Evolutionary conservation across 2,329 filamentous ascomycete genomes (phyloP).

Genomic region (Westerdykella ornata): DNA sequence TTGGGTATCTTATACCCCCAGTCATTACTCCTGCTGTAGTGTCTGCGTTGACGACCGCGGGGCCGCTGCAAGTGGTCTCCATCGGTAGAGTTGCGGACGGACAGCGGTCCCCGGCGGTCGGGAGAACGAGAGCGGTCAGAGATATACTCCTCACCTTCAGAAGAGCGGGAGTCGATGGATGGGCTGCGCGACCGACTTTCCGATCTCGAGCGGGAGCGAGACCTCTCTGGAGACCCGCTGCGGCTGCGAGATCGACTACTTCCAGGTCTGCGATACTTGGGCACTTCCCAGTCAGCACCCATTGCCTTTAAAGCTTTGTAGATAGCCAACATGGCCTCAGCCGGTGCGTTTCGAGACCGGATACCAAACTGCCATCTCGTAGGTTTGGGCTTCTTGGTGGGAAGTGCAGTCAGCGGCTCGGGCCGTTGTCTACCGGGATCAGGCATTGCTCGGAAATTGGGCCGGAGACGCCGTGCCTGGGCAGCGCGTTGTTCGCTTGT

Average conservation of each 20-base stretch:
- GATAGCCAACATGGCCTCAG: conserved; percentile 89
- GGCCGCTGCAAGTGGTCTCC: conserved; percentile 11
- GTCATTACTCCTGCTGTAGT: conserved; percentile 44
- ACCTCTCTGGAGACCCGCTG: conserved; percentile 22
- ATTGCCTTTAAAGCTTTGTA: conserved; percentile 86
- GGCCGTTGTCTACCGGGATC: conserved; percentile 52
- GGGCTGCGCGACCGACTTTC: conserved; percentile 26
- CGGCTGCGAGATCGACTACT: conserved; percentile 33
- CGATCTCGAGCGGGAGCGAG: conserved; percentile 30
- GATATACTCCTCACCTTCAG: conserved; percentile 15
- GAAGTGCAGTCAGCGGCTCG: conserved; percentile 50
- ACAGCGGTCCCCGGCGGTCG: conserved; percentile 22
- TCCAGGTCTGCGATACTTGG: conserved; percentile 38
- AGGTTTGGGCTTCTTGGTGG: conserved; percentile 64
- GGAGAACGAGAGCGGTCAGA: conserved; percentile 9
- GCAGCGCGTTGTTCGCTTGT: conserved; percentile 64
- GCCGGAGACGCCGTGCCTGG: conserved; percentile 72
- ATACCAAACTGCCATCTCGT: conserved; percentile 99
- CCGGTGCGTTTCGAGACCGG: conserved; percentile 83
- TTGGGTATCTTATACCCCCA: conserved; percentile 77
- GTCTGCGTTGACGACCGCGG: conserved; percentile 37
- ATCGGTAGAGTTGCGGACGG: conserved; percentile 22
- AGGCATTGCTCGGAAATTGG: conserved; percentile 64
- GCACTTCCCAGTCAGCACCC: conserved; percentile 76
- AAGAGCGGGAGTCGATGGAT: conserved; percentile 29